Base-by-base conservation (phyloP, 768 basidiomycete species). In the Suillus subaureus region DNA sequence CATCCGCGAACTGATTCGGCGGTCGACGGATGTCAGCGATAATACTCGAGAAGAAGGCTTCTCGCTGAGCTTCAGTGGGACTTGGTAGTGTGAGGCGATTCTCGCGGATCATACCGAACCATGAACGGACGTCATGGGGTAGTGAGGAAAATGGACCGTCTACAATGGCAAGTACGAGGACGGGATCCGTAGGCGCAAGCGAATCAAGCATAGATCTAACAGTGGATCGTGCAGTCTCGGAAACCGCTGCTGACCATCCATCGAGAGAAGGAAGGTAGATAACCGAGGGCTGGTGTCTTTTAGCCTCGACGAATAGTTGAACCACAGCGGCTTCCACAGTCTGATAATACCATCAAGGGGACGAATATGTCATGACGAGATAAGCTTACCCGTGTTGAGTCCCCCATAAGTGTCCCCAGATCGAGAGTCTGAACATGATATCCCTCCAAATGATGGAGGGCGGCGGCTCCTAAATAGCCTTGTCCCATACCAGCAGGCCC, bases 401-500 rank as follows among this genome's bases (percentile, higher is more conserved):
- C 97, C 47, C 92, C 85, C 79, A 99, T 83, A 51, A 99, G 79
- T 0, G 88, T 89, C 12, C 94, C 97, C 21, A 99, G 82, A 73
- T 99, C 97, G 61, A 99, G 83, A 70, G 87, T 95, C 76, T 99
- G 97, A 0, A 98, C 85, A 73, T 98, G 94, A 76, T 93, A 97
- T 0, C 97, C 97, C 79, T 99, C 97, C 23, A 99, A 79, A 74
- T 96, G 90, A 79, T 99, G 96, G 40, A 99, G 78, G 6, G 93
- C 88, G 1, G 97, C 97, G 1, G 96, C 89, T 45, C 94, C 97
- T 65, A 99, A 81, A 71, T 93, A 96, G 6, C 81, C 82, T 75
- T 99, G 97, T 1, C 97, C 97, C 92, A 97, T 93, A 13, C 97
- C 96, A 6, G 81, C 72, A 15, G 84, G 77, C 5, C 97, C 97